phyloP scores from a whole-genome alignment of 2,329 filamentous ascomycete genomes.

The Aspergillus nomiae region DNA sequence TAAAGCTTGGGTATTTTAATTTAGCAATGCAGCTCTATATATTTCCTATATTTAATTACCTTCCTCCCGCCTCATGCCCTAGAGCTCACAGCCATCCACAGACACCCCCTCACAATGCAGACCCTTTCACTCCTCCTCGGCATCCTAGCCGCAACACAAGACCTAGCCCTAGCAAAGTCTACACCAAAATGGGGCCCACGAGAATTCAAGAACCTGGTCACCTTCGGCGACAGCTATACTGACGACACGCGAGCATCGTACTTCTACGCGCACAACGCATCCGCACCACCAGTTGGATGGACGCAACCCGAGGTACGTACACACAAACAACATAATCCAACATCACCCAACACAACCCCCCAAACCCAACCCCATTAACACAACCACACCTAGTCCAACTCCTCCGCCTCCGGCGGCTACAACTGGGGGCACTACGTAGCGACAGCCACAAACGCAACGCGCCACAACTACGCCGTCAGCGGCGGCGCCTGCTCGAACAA shows the following conservation, averaged over 20 bases:
- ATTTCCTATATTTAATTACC: neutral
- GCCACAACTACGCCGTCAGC: slow-evolving; percentile 70
- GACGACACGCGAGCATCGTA: slow-evolving; percentile 70
- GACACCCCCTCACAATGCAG: neutral
- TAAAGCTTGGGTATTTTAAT: neutral
- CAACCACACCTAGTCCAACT: slow-evolving; percentile 38
- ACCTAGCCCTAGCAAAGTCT: slow-evolving; percentile 1
- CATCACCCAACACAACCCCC: no score
- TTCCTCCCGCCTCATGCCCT: neutral
- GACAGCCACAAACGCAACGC: slow-evolving; percentile 53
- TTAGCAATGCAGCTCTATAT: neutral
- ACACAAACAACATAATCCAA: no score
- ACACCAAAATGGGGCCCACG: slow-evolving; percentile 6
- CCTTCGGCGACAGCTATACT: slow-evolving; percentile 76
- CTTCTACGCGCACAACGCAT: slow-evolving; percentile 60
- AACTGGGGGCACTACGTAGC: slow-evolving; percentile 70
- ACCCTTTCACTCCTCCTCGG: neutral
- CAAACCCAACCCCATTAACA: neutral
- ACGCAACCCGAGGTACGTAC: slow-evolving; percentile 47
- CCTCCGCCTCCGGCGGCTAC: slow-evolving; percentile 65
- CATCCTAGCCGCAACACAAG: slow-evolving; percentile 3
- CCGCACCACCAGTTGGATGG: slow-evolving; percentile 65
- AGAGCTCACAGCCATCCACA: neutral
- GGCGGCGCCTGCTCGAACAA: slow-evolving; percentile 74
- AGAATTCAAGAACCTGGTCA: slow-evolving; percentile 64